Evolutionary conservation across 2,329 filamentous ascomycete genomes (phyloP), one percentile per base, ranked within the genome.

Genomic region (Elsinoe ampelina): DNA sequence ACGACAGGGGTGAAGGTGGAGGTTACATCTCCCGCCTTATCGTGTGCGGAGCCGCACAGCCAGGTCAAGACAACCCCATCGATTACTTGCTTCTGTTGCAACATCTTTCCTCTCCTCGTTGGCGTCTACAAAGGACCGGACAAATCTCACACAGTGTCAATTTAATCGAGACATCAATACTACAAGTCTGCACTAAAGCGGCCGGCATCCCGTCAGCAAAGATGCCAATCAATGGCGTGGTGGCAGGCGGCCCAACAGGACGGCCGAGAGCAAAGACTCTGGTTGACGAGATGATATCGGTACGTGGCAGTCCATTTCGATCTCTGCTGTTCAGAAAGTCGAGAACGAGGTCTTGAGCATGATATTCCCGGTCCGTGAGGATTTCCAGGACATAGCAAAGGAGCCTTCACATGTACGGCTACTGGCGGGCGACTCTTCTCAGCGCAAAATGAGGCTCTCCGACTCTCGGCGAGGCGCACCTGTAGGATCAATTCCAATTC

Each of bases 211-310:
- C 5, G 26, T 30, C 5, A 30, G 12, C 45, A 4, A 52, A 36
- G 7, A 52, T 52, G 48, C 13, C 48, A 15, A 39, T 52, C 48
- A 52, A 17, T 58, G 55, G 35, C 15, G 45, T 57, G 1, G 32
- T 32, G 3, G 55, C 45, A n/a, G 35, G 45, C 7, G 45, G 43
- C 38, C 17, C 34, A 42, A 38, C 47, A 30, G 22, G 22, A 26
- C 39, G 58, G 26, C 42, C 58, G 41, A 41, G 58, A 32, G 55
- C 58, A 36, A 55, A 47, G 50, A 58, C 58, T 13, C 50, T 59
- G 50, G 11, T 35, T 38, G 58, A 58, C 17, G 30, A 42, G 19
- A 51, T 35, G 22, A 55, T 58, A 26, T 55, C 55, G 42, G 58
- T 59, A 22, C 55, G 58, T 58, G 13, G 10, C 1, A 38, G 3